phyloP scores from a whole-genome alignment of 768 basidiomycete species.

The Phaeotremella skinneri region DNA sequence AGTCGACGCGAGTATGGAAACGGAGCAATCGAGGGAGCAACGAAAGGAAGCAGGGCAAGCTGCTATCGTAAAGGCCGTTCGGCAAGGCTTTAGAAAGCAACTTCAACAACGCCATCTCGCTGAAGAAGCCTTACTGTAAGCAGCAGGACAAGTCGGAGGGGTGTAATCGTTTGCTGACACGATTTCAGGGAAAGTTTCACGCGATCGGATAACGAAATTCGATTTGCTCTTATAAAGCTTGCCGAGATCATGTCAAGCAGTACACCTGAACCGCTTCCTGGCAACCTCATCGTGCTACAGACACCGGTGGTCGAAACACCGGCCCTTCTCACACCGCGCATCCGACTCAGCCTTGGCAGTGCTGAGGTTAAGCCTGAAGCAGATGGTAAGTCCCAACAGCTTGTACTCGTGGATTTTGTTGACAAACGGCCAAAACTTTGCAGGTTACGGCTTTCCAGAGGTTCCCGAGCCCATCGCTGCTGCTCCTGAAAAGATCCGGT shows the following conservation, averaged over 20 bases:
- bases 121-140: constrained; percentile 77
- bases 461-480: constrained; percentile 10
- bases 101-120: constrained; percentile 68
- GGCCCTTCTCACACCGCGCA: constrained; percentile 52
- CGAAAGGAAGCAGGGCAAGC: constrained; percentile 70
- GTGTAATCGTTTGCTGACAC: neutral
- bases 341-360: constrained; percentile 56
- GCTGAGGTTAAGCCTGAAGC: neutral
- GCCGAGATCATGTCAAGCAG: constrained; percentile 84
- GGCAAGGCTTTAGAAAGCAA: constrained; percentile 84
- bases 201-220: constrained; percentile 72
- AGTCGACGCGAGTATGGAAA: constrained; percentile 61
- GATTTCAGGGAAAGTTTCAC: constrained; percentile 21
- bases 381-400: neutral
- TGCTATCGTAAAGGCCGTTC: constrained; percentile 75
- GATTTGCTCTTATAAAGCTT: constrained; percentile 86
- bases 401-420: no score
- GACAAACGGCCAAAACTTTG: no score
- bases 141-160: constrained; percentile 4
- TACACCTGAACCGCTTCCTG: constrained; percentile 77
- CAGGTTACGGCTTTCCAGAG: constrained; percentile 27
- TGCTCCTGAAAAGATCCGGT: constrained; percentile 25
- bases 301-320: constrained; percentile 68
- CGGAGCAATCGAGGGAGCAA: constrained; percentile 54
- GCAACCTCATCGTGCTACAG: constrained; percentile 73